phyloP scores from a whole-genome alignment of 2,329 filamentous ascomycete species.

The Paraphaeosphaeria sporulosa region DNA sequence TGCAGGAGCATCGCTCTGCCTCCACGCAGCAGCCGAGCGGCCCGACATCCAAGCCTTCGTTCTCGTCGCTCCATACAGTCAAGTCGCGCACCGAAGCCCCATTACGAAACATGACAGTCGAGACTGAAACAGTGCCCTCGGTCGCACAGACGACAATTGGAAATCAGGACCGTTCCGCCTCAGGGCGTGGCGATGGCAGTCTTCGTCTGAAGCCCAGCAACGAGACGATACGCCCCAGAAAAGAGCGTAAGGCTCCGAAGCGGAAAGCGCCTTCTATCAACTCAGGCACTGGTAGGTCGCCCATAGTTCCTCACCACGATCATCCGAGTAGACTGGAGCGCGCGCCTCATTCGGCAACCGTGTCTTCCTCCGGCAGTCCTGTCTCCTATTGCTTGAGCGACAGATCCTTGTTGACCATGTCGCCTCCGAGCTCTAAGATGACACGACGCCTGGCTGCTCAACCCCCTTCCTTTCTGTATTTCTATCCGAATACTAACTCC shows the following conservation, averaged over 20 bases:
- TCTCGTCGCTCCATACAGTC: constrained; percentile 67
- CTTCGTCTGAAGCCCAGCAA: constrained; percentile 86
- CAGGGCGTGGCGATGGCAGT: constrained; percentile 74
- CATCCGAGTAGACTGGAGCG: constrained; percentile 37
- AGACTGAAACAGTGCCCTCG: constrained; percentile 93
- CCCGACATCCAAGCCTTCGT: constrained; percentile 70
- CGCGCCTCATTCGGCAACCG: constrained; percentile 33
- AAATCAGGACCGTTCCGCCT: constrained; percentile 61
- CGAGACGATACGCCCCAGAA: constrained; percentile 95
- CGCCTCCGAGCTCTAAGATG: constrained; percentile 39
- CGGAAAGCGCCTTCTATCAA: constrained; percentile 78
- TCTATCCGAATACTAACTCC: constrained; percentile 47
- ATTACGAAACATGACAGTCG: constrained; percentile 91
- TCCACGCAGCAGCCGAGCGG: constrained; percentile 54
- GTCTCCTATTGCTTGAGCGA: constrained; percentile 42
- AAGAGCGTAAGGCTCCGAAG: constrained; percentile 82
- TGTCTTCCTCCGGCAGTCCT: constrained; percentile 41
- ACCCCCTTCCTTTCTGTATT: constrained; percentile 41
- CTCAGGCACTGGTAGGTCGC: constrained; percentile 74
- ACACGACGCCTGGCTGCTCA: constrained; percentile 28
- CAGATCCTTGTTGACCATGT: constrained; percentile 33
- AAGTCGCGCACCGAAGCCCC: constrained; percentile 79
- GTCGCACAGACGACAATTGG: constrained; percentile 82
- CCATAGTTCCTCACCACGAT: constrained; percentile 41
- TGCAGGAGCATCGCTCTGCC: constrained; percentile 54